Conservation (phyloP, 768 basidiomycete genomes). For the Collybia mongolica region DNA sequence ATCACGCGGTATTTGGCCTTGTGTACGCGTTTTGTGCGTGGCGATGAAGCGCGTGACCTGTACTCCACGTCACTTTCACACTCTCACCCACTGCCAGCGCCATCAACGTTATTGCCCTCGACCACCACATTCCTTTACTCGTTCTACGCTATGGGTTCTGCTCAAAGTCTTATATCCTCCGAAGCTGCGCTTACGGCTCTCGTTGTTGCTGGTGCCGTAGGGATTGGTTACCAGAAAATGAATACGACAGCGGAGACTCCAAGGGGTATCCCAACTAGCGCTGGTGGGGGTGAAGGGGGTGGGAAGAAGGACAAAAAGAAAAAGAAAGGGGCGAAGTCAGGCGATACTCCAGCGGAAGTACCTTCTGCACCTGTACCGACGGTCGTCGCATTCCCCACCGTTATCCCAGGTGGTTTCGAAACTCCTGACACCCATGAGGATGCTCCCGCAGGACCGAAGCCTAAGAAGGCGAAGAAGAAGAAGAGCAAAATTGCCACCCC, state of each 20-base stretch:
- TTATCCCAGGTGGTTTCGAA: constrained; percentile 49
- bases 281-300: constrained; percentile 1
- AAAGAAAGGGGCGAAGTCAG: constrained; percentile 1
- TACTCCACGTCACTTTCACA: constrained; percentile 7
- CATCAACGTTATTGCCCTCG: neutral
- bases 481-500: constrained; percentile 34
- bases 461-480: constrained; percentile 30
- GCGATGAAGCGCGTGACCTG: neutral
- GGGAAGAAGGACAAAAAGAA: constrained; percentile 23
- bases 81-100: neutral
- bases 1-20: constrained; percentile 4
- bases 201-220: constrained; percentile 40
- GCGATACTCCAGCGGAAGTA: neutral
- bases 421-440: constrained; percentile 2
- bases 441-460: neutral
- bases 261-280: neutral
- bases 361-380: constrained; percentile 2
- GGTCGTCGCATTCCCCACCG: constrained; percentile 31
- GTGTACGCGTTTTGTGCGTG: constrained; percentile 4
- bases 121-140: neutral
- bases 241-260: constrained; percentile 8
- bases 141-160: constrained; percentile 38
- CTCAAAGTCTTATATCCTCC: constrained; percentile 41
- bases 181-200: constrained; percentile 35
- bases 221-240: constrained; percentile 35